phyloP scores from a whole-genome alignment of 179 eudicot species.

The Beta lomatogona region DNA sequence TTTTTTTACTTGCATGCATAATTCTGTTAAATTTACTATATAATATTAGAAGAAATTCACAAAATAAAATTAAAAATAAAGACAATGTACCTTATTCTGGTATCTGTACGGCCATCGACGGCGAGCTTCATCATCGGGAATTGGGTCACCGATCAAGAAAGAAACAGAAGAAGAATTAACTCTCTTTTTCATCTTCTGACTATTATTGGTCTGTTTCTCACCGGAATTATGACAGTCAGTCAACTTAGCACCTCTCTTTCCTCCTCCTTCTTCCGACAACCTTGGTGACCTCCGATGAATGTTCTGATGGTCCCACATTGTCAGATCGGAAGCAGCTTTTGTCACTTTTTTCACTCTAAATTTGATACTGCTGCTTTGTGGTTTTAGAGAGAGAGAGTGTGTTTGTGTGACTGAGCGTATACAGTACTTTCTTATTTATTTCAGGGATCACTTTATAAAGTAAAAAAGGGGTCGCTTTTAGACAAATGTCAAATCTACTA shows the following conservation, averaged over 20 bases:
- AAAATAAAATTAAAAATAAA: background rate
- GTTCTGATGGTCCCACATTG: constrained; percentile 1
- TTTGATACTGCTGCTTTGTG: background rate
- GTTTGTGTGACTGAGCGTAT: too few relatives aligned
- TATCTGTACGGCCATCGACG: constrained; percentile 57
- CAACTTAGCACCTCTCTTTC: constrained; percentile 4
- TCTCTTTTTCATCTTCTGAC: constrained; percentile 6
- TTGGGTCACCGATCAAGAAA: constrained; percentile 50
- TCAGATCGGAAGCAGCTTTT: constrained; percentile 8
- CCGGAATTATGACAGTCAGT: constrained; percentile 9
- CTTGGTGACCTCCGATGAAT: constrained; percentile 33
- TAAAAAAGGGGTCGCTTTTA: too few relatives aligned
- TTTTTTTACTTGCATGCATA: constrained; percentile 15
- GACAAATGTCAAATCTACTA: too few relatives aligned
- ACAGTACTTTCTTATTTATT: too few relatives aligned
- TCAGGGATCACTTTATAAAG: too few relatives aligned
- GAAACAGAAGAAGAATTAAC: constrained; percentile 10
- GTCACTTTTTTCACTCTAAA: background rate
- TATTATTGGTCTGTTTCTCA: constrained; percentile 18
- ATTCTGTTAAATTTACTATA: too few relatives aligned
- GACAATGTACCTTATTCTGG: constrained; percentile 39
- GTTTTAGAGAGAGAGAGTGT: background rate
- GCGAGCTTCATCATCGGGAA: constrained; percentile 52
- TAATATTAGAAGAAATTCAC: background rate
- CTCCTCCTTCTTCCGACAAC: background rate